phyloP scores from a whole-genome alignment of 352 stramenopile genomes.

The Plasmopara halstedii region DNA sequence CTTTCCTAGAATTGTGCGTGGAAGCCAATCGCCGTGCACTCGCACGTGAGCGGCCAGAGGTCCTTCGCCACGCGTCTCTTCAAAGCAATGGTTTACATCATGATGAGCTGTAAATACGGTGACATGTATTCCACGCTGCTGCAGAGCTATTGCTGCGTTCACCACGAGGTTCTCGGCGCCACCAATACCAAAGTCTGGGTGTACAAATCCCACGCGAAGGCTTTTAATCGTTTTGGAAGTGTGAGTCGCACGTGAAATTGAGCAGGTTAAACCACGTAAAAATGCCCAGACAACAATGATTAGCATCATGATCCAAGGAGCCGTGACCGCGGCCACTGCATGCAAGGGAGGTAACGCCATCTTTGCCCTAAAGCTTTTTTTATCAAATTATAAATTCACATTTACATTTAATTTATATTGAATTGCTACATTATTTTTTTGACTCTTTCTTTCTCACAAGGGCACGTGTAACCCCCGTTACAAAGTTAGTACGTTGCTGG shows the following conservation, averaged over 20 bases:
- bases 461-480: too few species aligned
- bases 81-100: constrained; percentile 92
- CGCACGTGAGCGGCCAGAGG: constrained; percentile 68
- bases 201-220: constrained; percentile 90
- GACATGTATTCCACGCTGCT: constrained; percentile 76
- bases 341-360: constrained; percentile 16
- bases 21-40: constrained; percentile 92
- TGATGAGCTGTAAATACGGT: constrained; percentile 96
- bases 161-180: constrained; percentile 93
- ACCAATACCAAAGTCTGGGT: constrained; percentile 98
- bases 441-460: too few species aligned
- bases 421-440: too few species aligned
- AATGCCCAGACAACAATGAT: constrained; percentile 21
- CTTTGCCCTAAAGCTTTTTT: too few species aligned
- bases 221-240: constrained; percentile 3
- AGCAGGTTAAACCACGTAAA: constrained; percentile 19
- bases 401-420: too few species aligned
- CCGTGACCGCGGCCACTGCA: constrained; percentile 8
- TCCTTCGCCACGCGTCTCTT: constrained; percentile 83
- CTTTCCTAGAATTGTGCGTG: constrained; percentile 78
- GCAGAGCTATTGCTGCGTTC: constrained; percentile 83
- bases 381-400: too few species aligned
- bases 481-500: too few species aligned
- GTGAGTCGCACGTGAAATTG: constrained; percentile 10
- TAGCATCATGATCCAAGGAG: constrained; percentile 13